Evolutionary conservation across 1,284 basidiomycete genomes (phyloP), one percentile per base, ranked within the genome.

Genomic region (Malassezia yamatoensis): DNA sequence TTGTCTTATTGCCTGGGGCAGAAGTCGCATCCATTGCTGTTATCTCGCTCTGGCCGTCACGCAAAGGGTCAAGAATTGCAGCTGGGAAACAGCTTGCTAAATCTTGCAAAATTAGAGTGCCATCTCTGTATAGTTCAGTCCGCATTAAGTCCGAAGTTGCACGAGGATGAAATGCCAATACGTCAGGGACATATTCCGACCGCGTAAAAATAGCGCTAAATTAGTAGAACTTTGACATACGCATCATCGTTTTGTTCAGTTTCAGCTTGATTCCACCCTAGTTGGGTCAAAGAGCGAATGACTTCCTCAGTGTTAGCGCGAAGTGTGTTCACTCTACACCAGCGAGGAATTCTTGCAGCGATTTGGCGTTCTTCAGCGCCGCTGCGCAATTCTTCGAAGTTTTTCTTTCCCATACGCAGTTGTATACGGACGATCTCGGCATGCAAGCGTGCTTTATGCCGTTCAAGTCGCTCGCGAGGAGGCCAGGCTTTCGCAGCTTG

Each of bases 21-120:
- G 91, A 86, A 29, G 91, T 98, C 5, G 89, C 91, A 75, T 98
- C 94, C 46, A 98, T 85, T 35, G 90, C 88, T 2, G 37, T 50
- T 3, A 37, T 53, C 3, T 20, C 43, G 29, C 21, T 18, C 16
- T 48, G n/a, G 44, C 24, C 18, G 49, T 44, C 9, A 36, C 49
- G 33, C 7, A 46, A 52, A 1, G 62, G 58, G 40, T 64, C 54
- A n/a, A 74, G 53, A 5, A 96, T 82, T 52, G 83, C 79, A 0
- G 93, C 90, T 9, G 94, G 90, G 74, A 98, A 90, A 77, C 94
- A 99, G 45, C 87, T 90, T 12, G 94, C 93, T 74, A 96, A 93
- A 76, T 99, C 94, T 76, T 99, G 94, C 9, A 96, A 78, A 54
- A 99, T 90, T 33, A 98, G 77, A 65, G 83, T 84, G 34, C 87